Evolutionary conservation across 169 alveolate species (phyloP), one percentile per base, ranked within the genome.

Genomic region (Cyclospora cayetanensis): DNA sequence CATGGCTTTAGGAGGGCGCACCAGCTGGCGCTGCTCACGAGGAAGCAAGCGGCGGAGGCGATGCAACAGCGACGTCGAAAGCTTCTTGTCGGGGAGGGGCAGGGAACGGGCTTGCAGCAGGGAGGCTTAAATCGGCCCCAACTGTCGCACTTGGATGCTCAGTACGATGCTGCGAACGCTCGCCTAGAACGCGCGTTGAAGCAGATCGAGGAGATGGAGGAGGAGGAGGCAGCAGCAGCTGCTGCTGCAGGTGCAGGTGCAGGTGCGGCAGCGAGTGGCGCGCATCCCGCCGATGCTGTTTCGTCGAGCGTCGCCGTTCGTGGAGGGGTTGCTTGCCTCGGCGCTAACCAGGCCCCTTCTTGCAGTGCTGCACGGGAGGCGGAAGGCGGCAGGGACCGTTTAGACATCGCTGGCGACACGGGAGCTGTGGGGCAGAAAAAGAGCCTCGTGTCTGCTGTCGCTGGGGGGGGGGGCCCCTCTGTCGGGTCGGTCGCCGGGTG

Each of bases 1-100:
- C 91, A 85, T 39, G 91, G 91, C 37, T 85, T 60, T 35, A 25
- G 43, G 20, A 53, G 80, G 25, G 91, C 91, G 31, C 83, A 63
- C 34, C 76, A 60, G 31, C 68, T 85, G 12, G 91, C 91, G 2
- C 83, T 85, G 31, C 70, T 63, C 80, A 85, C 91, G 31, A 34
- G 91, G 66, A 52, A 72, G 27, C 79, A 42, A 22, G 91, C 91
- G 1, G 83, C 91, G 11, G 5, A 31, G 46, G 68, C 82, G 27
- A 22, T 85, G 80, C 91, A 65, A 50, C 90, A 83, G 63, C 29
- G 79, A 5, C 39, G 74, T 27, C 7, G 74, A 50, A 41, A 25
- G 35, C 43, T 35, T 15, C 15, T 41, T 25, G 80, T 41, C 22
- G 35, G 27, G 11, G 27, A 60, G 27, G 22, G 11, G n/a, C 74